Conservation (phyloP, 2,329 filamentous ascomycete genomes). For the Ophiostoma fasciatum region DNA sequence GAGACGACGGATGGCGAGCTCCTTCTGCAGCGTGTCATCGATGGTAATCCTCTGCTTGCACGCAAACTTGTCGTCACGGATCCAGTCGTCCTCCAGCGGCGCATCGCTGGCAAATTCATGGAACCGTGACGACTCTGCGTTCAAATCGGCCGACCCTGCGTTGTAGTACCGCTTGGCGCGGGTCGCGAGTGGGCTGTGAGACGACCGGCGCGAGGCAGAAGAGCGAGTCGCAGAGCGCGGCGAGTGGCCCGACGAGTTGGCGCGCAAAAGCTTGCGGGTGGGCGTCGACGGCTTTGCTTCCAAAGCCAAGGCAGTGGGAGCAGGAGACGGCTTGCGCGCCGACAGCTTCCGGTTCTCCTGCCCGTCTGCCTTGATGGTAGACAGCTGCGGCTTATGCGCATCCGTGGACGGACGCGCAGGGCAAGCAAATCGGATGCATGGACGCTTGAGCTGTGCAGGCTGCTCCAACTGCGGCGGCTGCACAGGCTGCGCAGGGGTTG, state of each 20-base stretch:
- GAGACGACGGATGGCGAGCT: conserved; percentile 73
- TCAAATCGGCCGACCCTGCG: conserved; percentile 33
- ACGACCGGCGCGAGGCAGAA: conserved; percentile 21
- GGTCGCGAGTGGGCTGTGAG: conserved; percentile 23
- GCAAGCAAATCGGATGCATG: conserved; percentile 65
- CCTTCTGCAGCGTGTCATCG: conserved; percentile 76
- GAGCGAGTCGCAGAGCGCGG: conserved; percentile 11
- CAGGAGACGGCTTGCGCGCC: conserved; percentile 11
- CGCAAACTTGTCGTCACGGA: conserved; percentile 49
- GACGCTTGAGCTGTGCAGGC: conserved; percentile 31
- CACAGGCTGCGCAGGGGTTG: conserved; percentile 19
- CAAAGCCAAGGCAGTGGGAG: no score
- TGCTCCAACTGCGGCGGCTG: conserved; percentile 17
- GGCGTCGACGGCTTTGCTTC: conserved; percentile 19
- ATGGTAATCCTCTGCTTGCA: conserved; percentile 61
- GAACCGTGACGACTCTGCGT: conserved; percentile 49
- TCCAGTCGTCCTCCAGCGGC: conserved; percentile 81
- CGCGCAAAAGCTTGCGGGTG: conserved; percentile 14
- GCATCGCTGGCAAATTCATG: conserved; percentile 84
- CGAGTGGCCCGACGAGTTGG: conserved; percentile 7
- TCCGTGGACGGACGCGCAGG: conserved; percentile 35
- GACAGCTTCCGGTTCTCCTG: conserved; percentile 9
- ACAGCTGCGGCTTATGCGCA: conserved; percentile 19
- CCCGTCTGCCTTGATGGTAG: conserved; percentile 7
- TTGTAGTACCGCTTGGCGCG: conserved; percentile 33